Evolutionary conservation across 805 yeast species (phyloP), one percentile per base, ranked within the genome.

Genomic region (Candida boleticola): DNA sequence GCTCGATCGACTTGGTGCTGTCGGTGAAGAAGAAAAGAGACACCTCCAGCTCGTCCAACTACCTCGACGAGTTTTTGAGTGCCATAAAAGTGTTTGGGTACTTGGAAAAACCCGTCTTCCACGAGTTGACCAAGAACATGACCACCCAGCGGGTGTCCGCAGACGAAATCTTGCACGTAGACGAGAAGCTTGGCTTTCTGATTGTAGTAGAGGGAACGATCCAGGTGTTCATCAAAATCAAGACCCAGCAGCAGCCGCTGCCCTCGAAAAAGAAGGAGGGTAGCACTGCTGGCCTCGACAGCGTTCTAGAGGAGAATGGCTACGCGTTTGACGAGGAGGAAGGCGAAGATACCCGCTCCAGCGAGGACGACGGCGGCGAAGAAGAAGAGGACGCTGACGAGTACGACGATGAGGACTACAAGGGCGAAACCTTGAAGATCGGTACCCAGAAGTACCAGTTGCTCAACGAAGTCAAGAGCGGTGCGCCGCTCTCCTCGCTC

Each of bases 11-110:
- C 58, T 79, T 49, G 64, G 78, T 61, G 48, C 74, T 40, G 68
- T 72, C 49, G 35, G 55, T 38, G 45, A 65, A 52, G 49, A 53
- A 57, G 49, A 52, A 49, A 42, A 45, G 52, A 50, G 39, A 47
- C 21, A 23, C 27, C 27, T 31, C 75, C 5, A 67, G 75, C 4
- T 63, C 77, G 35, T 65, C 84, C 1, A 82, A 86, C 36, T 90
- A 89, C 55, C 66, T 92, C 40, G 97, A 92, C 59, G 95, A 90
- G 58, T 92, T 92, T 53, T 65, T 92, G 36, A 78, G 87, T 39
- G 98, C 97, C 2, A 87, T 93, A 49, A 89, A 89, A 62, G 85
- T 93, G 5, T 93, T 92, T 67, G 98, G 98, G 2, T 92, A 92
- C 60, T 71, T 92, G 37, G 98, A 92, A 50, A 76, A 83, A 46